phyloP scores from a whole-genome alignment of 306 rosid species.

The Glycyrrhiza uralensis region DNA sequence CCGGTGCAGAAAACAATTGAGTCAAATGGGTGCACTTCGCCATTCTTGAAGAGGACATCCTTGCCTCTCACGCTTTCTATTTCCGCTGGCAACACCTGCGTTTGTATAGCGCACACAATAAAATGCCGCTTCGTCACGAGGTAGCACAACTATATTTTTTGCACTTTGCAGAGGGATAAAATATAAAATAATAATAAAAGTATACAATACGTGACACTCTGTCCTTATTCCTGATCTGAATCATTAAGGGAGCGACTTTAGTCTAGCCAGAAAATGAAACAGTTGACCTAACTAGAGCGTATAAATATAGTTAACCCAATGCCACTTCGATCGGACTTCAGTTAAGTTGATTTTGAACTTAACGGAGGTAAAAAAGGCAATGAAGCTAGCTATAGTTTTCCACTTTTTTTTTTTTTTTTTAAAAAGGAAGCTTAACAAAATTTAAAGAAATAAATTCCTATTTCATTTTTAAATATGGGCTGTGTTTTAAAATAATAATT shows the following conservation, averaged over 20 bases:
- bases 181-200: too few relatives aligned
- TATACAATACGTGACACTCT: too few relatives aligned
- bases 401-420: too few relatives aligned
- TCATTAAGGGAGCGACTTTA: too few relatives aligned
- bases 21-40: constrained; percentile 46
- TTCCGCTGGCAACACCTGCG: constrained; percentile 50
- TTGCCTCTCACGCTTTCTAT: constrained; percentile 42
- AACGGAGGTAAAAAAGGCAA: background rate
- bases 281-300: background rate
- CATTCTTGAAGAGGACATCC: constrained; percentile 43
- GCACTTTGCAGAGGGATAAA: background rate
- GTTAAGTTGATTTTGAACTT: background rate
- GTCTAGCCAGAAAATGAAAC: background rate
- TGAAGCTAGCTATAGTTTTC: too few relatives aligned
- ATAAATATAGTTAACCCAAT: background rate
- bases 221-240: background rate
- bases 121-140: background rate
- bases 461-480: too few relatives aligned
- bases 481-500: too few relatives aligned
- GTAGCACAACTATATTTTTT: background rate
- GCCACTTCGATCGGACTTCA: background rate
- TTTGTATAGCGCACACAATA: background rate
- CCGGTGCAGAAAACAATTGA: constrained; percentile 73
- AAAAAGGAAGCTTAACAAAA: too few relatives aligned
- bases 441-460: too few relatives aligned